phyloP scores from a whole-genome alignment of 305 asterid species.

The Caryopteris hybrid region DNA sequence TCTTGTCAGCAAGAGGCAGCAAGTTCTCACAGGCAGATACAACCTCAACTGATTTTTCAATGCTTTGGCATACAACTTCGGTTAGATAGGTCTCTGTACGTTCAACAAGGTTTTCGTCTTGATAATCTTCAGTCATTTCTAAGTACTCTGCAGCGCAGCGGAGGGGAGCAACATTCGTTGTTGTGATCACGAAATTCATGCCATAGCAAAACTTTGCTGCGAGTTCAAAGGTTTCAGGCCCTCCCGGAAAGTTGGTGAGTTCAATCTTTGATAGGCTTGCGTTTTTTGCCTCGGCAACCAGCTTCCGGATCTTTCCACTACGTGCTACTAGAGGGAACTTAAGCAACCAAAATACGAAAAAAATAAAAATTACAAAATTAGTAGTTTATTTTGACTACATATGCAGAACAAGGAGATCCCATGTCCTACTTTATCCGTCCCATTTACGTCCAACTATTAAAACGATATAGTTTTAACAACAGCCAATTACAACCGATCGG shows the following conservation, averaged over 20 bases:
- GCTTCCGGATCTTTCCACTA: constrained; percentile 59
- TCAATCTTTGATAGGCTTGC: constrained; percentile 38
- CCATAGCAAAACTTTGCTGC: constrained; percentile 68
- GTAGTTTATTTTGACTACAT: not conserved
- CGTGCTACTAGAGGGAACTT: constrained; percentile 66
- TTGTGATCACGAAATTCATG: constrained; percentile 62
- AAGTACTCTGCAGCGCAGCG: constrained; percentile 64
- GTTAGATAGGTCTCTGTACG: constrained; percentile 56
- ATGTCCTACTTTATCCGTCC: not conserved
- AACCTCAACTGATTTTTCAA: constrained; percentile 58
- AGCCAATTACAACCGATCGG: too few relatives aligned
- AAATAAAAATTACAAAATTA: not conserved
- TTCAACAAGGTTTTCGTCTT: constrained; percentile 47
- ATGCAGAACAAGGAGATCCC: not conserved
- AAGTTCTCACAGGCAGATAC: constrained; percentile 46
- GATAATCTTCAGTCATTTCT: constrained; percentile 57
- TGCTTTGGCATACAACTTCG: constrained; percentile 43
- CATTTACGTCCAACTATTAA: not conserved
- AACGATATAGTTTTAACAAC: not conserved
- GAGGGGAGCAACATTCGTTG: constrained; percentile 49
- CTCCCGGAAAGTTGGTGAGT: constrained; percentile 53
- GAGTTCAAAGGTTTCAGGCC: constrained; percentile 60
- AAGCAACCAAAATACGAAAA: constrained; percentile 13
- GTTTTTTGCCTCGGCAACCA: constrained; percentile 41
- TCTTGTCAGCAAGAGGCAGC: constrained; percentile 48